These are phyloP conservation scores for Diaporthe ampelina DNA, from an alignment of 2,329 filamentous ascomycete species.

Conservation along the genomic window DNA sequence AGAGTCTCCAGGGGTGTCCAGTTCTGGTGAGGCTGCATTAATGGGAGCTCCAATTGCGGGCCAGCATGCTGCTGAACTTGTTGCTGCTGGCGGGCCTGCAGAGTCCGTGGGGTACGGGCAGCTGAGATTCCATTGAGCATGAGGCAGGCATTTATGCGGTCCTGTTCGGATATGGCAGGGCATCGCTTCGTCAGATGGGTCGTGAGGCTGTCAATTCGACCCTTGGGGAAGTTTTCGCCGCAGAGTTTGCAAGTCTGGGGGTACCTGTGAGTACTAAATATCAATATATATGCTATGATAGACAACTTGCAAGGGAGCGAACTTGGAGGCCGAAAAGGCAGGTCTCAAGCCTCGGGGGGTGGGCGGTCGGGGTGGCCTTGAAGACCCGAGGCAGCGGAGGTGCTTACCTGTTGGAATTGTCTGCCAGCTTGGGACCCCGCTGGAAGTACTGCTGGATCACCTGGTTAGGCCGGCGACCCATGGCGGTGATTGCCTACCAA, in stretches of 20 bases:
- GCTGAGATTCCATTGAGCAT: constrained; percentile 79
- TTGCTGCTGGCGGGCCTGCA: constrained; percentile 36
- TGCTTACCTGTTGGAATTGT: constrained; percentile 91
- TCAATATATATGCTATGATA: constrained; percentile 82
- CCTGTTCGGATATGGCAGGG: constrained; percentile 80
- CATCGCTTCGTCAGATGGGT: constrained; percentile 90
- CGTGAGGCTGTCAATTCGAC: constrained; percentile 85
- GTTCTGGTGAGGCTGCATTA: constrained; percentile 64
- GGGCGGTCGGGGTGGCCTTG: not conserved
- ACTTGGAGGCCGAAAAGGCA: not conserved
- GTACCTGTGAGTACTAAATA: constrained; percentile 86
- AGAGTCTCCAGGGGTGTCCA: constrained; percentile 89
- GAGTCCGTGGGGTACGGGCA: constrained; percentile 48
- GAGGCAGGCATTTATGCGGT: constrained; percentile 81
- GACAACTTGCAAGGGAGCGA: not conserved
- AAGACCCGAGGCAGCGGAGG: constrained; percentile 57
- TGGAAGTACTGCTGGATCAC: constrained; percentile 91
- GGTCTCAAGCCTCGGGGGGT: not conserved
- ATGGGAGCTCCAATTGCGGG: constrained; percentile 55
- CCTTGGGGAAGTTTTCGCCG: constrained; percentile 91
- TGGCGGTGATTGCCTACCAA: constrained; percentile 51
- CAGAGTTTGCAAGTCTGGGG: constrained; percentile 91
- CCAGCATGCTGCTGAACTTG: constrained; percentile 43
- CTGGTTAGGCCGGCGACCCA: constrained; percentile 88
- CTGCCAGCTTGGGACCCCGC: constrained; percentile 86